Evolutionary conservation across 1,284 basidiomycete species (phyloP).

Genomic region (Xanthoconium separans): DNA sequence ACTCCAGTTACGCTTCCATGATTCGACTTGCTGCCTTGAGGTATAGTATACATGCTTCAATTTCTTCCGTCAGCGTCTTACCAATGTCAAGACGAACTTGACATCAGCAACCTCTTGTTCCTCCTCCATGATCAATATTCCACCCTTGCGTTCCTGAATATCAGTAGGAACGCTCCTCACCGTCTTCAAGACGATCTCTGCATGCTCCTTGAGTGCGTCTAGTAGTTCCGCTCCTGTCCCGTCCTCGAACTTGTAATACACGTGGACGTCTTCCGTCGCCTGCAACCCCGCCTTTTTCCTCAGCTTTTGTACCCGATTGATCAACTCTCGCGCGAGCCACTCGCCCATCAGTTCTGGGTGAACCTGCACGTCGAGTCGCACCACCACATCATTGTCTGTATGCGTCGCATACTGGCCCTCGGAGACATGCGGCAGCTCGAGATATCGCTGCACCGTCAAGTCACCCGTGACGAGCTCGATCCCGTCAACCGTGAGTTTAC

Average conservation of each 20-base stretch:
- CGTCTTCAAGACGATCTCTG: constrained; percentile 75
- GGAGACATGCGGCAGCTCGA: constrained; percentile 68
- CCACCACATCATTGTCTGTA: constrained; percentile 93
- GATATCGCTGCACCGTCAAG: constrained; percentile 87
- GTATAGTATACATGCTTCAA: constrained; percentile 21
- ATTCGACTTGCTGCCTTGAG: constrained; percentile 5
- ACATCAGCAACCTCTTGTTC: constrained; percentile 86
- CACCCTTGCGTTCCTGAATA: constrained; percentile 51
- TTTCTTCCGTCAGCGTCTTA: constrained; percentile 30
- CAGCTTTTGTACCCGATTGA: constrained; percentile 94
- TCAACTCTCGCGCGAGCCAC: constrained; percentile 88
- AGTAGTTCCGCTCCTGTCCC: constrained; percentile 67
- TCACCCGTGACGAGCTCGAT: constrained; percentile 91
- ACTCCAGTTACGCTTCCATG: neutral
- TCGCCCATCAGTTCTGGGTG: constrained; percentile 87
- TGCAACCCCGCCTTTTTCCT: constrained; percentile 95
- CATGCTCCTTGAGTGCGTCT: constrained; percentile 68
- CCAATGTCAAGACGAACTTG: constrained; percentile 74
- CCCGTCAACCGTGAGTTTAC: constrained; percentile 85
- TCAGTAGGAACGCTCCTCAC: constrained; percentile 74
- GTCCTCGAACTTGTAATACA: constrained; percentile 84
- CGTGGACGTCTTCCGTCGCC: constrained; percentile 91
- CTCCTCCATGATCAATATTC: constrained; percentile 64
- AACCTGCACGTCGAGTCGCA: constrained; percentile 86
- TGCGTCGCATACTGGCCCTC: constrained; percentile 78